Conservation (phyloP, 768 basidiomycete species). For the Naematelia encephala region DNA sequence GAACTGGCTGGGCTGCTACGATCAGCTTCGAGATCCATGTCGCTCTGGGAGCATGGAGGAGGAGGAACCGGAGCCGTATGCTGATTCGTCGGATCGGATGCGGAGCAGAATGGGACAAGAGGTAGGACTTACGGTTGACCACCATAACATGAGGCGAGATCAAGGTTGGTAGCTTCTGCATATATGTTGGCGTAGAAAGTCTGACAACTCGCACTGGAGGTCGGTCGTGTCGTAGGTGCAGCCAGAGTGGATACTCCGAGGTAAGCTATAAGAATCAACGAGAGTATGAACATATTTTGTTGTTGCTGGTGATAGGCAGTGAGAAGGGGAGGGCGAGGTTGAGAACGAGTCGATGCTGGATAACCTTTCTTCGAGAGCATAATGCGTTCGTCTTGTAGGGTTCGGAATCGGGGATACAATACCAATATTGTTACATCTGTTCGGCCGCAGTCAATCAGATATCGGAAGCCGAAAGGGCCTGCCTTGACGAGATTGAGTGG, state of each 20-base stretch:
- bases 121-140: slow-evolving; percentile 27
- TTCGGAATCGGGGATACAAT: too few relatives aligned
- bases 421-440: too few relatives aligned
- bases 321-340: too few relatives aligned
- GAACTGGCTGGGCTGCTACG: background rate
- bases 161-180: slow-evolving; percentile 21
- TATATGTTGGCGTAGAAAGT: slow-evolving; percentile 29
- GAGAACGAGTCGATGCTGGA: too few relatives aligned
- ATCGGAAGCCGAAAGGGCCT: background rate
- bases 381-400: too few relatives aligned
- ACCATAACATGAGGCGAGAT: slow-evolving; percentile 26
- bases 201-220: slow-evolving; percentile 11
- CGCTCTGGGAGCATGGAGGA: background rate
- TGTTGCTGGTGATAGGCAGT: too few relatives aligned
- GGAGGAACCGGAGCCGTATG: too few relatives aligned
- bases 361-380: too few relatives aligned
- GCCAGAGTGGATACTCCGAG: background rate
- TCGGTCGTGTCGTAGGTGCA: background rate
- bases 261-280: background rate
- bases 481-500: background rate
- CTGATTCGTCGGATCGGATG: too few relatives aligned
- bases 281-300: background rate
- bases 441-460: too few relatives aligned
- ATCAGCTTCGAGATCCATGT: too few relatives aligned
- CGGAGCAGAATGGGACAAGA: too few relatives aligned